Evolutionary conservation across 1,284 basidiomycete species (phyloP).

Genomic region (Exobasidium cylindrosporum): DNA sequence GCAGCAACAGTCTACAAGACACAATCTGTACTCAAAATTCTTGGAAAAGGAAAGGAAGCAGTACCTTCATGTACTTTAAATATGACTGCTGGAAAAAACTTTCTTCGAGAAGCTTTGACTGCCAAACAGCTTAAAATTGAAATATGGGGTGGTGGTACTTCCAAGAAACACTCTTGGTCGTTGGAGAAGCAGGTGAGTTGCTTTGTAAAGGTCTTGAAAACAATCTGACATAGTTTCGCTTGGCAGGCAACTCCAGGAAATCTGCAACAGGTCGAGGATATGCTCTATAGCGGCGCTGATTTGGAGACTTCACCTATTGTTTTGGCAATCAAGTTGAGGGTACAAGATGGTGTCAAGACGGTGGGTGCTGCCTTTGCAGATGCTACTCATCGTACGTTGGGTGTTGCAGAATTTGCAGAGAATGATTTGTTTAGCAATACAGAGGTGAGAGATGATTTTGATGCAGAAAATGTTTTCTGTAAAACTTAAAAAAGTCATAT

Average conservation of each 20-base stretch:
- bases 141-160: slow-evolving; percentile 64
- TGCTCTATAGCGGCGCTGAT: slow-evolving; percentile 82
- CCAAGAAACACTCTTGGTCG: slow-evolving; percentile 67
- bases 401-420: slow-evolving; percentile 83
- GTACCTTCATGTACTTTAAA: slow-evolving; percentile 68
- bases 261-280: slow-evolving; percentile 84
- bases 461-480: no score
- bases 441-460: slow-evolving; percentile 63
- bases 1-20: slow-evolving; percentile 68
- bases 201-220: no score
- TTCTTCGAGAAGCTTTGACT: slow-evolving; percentile 86
- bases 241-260: slow-evolving; percentile 84
- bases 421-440: slow-evolving; percentile 94
- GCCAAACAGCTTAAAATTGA: slow-evolving; percentile 87
- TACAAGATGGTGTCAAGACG: slow-evolving; percentile 59
- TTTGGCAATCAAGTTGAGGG: slow-evolving; percentile 78
- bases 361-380: slow-evolving; percentile 64
- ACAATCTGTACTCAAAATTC: slow-evolving; percentile 51
- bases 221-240: slow-evolving; percentile 7
- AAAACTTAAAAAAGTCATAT: no score
- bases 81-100: slow-evolving; percentile 74
- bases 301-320: slow-evolving; percentile 82
- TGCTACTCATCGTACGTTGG: slow-evolving; percentile 60
- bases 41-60: slow-evolving; percentile 26
- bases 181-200: slow-evolving; percentile 72